Base-by-base conservation (phyloP, 1,139 yeast species). In the Chernovozyma aurita region DNA sequence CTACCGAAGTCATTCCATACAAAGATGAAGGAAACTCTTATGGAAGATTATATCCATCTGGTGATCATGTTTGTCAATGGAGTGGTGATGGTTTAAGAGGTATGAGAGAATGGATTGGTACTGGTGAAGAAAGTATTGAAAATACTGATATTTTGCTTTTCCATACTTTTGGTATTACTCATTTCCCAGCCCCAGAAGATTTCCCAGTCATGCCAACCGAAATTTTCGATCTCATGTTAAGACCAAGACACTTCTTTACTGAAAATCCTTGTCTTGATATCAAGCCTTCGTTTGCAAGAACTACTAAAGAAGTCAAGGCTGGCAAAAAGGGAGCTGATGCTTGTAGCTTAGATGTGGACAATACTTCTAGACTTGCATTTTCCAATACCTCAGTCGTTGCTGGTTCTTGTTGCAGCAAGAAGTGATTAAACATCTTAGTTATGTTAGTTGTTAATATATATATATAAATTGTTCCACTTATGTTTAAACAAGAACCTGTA, bases 191-290 rank as follows among this genome's bases (percentile, higher is more conserved):
- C 11, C 92, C 94, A 42, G 94, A 84, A 65, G 95, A 84, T 62
- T 85, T 83, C 80, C 92, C 94, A 42, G 77, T 85, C 47, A 84
- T 84, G 94, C 94, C 94, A 34, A 82, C 88, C 28, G 95, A 84
- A 63, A 82, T 85, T 50, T 79, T 82, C 52, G 78, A 81, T 43
- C 68, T 85, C 48, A 69, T 80, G 66, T 66, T 84, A 57, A 75
- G 92, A 59, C 94, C 94, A 49, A 73, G 92, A 57, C 80, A 84
- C 61, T 77, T 84, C 65, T 84, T 84, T 70, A 63, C 70, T 29
- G 85, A 80, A 57, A 84, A 83, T 57, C 94, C 95, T 26, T 84
- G 76, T 33, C 69, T 84, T 48, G 92, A 84, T 50, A 75, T 84
- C 42, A 76, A 75, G 48, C 92, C 94, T 39, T 76, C 84, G 8